Evolutionary conservation across 139 green algal species (phyloP), one percentile per base, ranked within the genome.

Genomic region (Parachlorella kessleri): DNA sequence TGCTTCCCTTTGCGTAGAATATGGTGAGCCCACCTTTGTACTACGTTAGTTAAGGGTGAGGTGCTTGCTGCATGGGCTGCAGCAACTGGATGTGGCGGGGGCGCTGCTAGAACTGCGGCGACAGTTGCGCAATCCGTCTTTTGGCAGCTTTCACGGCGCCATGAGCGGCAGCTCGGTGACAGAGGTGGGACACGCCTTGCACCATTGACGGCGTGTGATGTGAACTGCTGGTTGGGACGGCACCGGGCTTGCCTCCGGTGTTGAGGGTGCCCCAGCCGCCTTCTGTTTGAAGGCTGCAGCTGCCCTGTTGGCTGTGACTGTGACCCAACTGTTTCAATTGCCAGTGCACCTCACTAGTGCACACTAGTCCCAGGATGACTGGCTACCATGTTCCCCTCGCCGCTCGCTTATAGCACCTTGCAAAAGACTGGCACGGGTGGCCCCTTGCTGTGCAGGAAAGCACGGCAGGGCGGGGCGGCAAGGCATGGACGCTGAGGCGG

Each of bases 21-120:
- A n/a, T n/a, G n/a, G n/a, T n/a, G n/a, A n/a, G n/a, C n/a, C n/a
- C n/a, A n/a, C n/a, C n/a, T n/a, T n/a, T n/a, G n/a, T 63, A 14
- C 53, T 63, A 28, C 53, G 53, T 63, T 28, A 14, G 53, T 63
- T 21, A 21, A 63, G 53, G 53, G 14, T 14, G 14, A 63, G 53
- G 53, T 63, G 53, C 53, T 63, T 63, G 14, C 53, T 63, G 53
- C 53, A 14, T 63, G n/a, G n/a, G n/a, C n/a, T n/a, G n/a, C 63
- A 69, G n/a, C 28, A 35, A 9, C 63, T 69, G 28, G n/a, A 69
- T 35, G n/a, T 69, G 28, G 66, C 42, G 70, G 76, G 66, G 14
- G 76, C 76, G 24, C 4, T 81, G 36, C 76, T 53, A 3, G 54
- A 68, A 36, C 54, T 82, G 37, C 67, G 76, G 9, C 54, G 68